Conservation (phyloP, 108 stramenopile species). For the Schizochytrium sp. region DNA sequence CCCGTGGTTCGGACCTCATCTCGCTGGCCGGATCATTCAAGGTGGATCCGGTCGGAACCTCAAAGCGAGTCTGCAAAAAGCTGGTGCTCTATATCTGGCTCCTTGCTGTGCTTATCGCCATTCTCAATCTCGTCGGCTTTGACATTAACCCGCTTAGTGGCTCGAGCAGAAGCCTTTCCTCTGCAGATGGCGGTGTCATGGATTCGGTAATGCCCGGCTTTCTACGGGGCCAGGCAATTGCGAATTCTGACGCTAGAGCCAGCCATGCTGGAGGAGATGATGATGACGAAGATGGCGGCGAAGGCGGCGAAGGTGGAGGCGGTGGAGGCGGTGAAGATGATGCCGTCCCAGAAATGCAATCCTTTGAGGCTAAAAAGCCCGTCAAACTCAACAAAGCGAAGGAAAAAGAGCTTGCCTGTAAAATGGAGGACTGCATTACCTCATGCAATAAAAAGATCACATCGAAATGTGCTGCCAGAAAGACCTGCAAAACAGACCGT, state of each 20-base stretch:
- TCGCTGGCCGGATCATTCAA: conserved; percentile 8
- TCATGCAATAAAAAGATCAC: conserved; percentile 57
- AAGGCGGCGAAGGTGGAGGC: not conserved
- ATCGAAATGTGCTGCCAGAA: conserved; percentile 43
- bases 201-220: not conserved
- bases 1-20: not conserved
- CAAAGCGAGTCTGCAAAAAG: conserved; percentile 44
- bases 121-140: conserved; percentile 41
- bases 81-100: conserved; percentile 14
- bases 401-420: conserved; percentile 48
- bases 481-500: conserved; percentile 44
- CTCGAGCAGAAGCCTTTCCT: not conserved
- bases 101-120: conserved; percentile 31
- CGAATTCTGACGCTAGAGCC: not conserved
- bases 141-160: not conserved
- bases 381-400: conserved; percentile 30
- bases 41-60: conserved; percentile 8
- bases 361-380: conserved; percentile 23
- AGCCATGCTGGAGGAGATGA: not conserved
- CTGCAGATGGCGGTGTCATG: not conserved
- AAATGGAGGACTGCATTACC: conserved; percentile 17
- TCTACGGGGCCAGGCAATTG: not conserved
- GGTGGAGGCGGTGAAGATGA: not conserved
- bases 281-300: not conserved
- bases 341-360: not conserved